Evolutionary conservation across 805 yeast genomes (phyloP).

Genomic region (Teunomyces funiuensis): DNA sequence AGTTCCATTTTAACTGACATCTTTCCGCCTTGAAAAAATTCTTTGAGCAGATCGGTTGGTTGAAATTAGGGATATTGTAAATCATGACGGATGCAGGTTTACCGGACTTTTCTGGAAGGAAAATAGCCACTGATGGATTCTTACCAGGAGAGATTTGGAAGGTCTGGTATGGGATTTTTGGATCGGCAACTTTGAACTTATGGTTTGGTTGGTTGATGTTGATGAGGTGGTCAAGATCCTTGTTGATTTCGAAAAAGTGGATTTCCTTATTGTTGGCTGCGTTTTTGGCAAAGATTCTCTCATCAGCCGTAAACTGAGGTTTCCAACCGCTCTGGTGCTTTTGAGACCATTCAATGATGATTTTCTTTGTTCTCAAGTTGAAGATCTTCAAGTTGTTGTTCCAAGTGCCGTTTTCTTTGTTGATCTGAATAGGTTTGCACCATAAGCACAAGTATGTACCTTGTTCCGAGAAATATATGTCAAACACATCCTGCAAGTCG

Average conservation of each 20-base stretch:
- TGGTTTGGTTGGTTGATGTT: conserved; percentile 53
- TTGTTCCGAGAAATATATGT: conserved; percentile 82
- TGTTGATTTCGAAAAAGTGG: conserved; percentile 60
- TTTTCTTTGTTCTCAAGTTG: conserved; percentile 48
- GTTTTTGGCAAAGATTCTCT: conserved; percentile 62
- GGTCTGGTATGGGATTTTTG: conserved; percentile 49
- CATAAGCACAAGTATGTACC: conserved; percentile 83
- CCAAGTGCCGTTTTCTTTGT: conserved; percentile 71
- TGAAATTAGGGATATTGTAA: conserved; percentile 73
- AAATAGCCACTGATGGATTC: conserved; percentile 86
- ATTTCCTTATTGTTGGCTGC: conserved; percentile 56
- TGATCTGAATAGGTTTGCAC: conserved; percentile 75
- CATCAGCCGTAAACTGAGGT: conserved; percentile 87
- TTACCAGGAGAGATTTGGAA: conserved; percentile 83
- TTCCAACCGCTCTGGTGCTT: conserved; percentile 89
- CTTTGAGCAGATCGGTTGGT: conserved; percentile 79
- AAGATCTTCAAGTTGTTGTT: conserved; percentile 79
- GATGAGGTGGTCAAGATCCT: conserved; percentile 24
- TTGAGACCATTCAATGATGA: conserved; percentile 64
- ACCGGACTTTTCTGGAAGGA: conserved; percentile 82
- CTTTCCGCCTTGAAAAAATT: conserved; percentile 94
- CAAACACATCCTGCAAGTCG: conserved; percentile 67
- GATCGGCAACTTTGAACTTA: conserved; percentile 53
- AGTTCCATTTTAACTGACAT: conserved; percentile 91
- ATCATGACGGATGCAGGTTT: conserved; percentile 88